A percentile compares a stretch with the other conserved stretches of the same genome.
Evolutionary conservation across 2,329 filamentous ascomycete species (phyloP).

Genomic region (Aspergillus sp.): DNA sequence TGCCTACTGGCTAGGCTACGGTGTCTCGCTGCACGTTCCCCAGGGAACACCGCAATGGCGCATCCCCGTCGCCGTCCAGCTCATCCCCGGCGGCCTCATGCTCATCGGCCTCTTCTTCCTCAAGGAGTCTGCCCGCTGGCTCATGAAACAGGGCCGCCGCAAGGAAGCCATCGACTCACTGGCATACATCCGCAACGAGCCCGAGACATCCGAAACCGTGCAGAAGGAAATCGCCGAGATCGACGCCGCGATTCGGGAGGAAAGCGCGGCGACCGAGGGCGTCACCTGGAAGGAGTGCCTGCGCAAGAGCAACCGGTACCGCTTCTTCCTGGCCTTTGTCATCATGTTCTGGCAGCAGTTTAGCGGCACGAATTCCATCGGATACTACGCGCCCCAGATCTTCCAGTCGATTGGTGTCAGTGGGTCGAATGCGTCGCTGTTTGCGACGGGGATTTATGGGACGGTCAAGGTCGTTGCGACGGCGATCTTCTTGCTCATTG

Average conservation of each 20-base stretch:
- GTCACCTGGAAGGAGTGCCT: conserved; percentile 37
- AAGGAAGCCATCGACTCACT: conserved; percentile 48
- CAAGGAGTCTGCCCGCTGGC: conserved; percentile 58
- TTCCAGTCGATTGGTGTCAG: conserved; percentile 12
- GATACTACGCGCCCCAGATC: conserved; percentile 14
- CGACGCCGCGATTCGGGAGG: conserved; percentile 47
- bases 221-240: conserved; percentile 45
- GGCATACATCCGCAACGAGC: conserved; percentile 42
- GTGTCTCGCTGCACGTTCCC: conserved; percentile 51
- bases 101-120: conserved; percentile 56
- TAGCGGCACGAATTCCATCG: conserved; percentile 48
- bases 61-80: conserved; percentile 57
- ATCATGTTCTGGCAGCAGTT: conserved; percentile 67
- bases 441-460: conserved; percentile 47
- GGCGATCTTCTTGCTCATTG: conserved; percentile 30
- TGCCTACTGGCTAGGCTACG: conserved; percentile 59
- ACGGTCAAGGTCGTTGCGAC: conserved; percentile 40
- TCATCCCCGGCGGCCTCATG: conserved; percentile 57
- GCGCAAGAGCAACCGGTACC: conserved; percentile 59
- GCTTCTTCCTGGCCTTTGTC: conserved; percentile 61
- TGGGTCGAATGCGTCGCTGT: conserved; percentile 43
- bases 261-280: conserved; percentile 41
- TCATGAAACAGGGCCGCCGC: conserved; percentile 56
- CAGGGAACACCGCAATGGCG: conserved; percentile 56
- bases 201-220: conserved; percentile 29